phyloP scores from a whole-genome alignment of 768 basidiomycete genomes.

The Crepidotus variabilis region DNA sequence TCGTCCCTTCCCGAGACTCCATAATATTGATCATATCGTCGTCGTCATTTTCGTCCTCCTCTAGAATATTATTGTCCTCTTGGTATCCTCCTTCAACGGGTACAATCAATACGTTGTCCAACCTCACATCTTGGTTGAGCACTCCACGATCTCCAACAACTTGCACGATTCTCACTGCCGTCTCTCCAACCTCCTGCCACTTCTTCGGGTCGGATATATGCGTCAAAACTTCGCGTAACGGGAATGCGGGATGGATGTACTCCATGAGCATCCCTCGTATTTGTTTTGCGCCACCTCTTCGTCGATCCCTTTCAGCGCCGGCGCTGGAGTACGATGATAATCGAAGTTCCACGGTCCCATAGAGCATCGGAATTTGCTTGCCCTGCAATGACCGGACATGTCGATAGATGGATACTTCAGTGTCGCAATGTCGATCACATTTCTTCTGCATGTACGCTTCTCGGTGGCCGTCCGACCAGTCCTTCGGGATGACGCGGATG shows the following conservation, averaged over 20 bases:
- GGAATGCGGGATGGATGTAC: slow-evolving; percentile 12
- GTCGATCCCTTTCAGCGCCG: neutral
- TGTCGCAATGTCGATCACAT: slow-evolving; percentile 7
- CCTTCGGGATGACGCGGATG: neutral
- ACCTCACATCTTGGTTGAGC: slow-evolving; percentile 12
- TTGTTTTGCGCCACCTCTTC: neutral
- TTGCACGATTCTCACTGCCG: slow-evolving; percentile 12
- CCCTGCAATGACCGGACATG: slow-evolving; percentile 7
- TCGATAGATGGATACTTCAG: slow-evolving; percentile 13
- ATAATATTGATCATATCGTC: neutral
- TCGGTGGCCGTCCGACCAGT: slow-evolving; percentile 2
- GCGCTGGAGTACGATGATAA: neutral
- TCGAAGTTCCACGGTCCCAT: slow-evolving; percentile 5
- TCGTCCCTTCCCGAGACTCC: neutral
- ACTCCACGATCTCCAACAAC: slow-evolving; percentile 12
- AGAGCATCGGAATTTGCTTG: slow-evolving; percentile 9
- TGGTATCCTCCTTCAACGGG: slow-evolving; percentile 7
- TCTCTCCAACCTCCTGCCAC: slow-evolving; percentile 13
- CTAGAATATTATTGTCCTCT: neutral
- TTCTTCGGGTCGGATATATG: slow-evolving; percentile 3
- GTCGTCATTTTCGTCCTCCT: neutral
- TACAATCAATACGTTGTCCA: slow-evolving; percentile 15
- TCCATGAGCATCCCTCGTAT: slow-evolving; percentile 11
- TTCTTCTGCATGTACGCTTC: slow-evolving; percentile 12
- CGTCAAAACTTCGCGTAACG: slow-evolving; percentile 11